phyloP scores from a whole-genome alignment of 2,329 filamentous ascomycete species.

The Aspergillus sp. region DNA sequence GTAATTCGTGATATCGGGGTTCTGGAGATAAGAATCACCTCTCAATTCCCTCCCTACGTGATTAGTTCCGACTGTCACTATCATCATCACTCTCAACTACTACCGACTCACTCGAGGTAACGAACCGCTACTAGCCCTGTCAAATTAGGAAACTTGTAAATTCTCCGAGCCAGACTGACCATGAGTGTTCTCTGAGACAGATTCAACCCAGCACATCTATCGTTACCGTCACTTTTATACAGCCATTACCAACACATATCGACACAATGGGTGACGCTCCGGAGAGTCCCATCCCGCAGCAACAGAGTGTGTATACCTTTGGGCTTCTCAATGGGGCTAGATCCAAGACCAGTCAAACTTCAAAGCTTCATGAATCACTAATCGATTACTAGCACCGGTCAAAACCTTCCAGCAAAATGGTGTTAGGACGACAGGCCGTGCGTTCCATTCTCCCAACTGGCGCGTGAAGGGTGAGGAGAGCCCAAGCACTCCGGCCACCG shows the following conservation, averaged over 20 bases:
- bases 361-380: constrained; percentile 12
- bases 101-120: constrained; percentile 1
- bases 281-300: constrained; percentile 26
- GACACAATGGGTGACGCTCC: constrained; percentile 29
- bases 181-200: not conserved
- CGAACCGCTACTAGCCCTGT: constrained; percentile 2
- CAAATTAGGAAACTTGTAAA: constrained; percentile 11
- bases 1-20: not conserved
- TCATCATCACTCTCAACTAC: not conserved
- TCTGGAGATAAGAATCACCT: no score
- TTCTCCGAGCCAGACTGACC: constrained; percentile 6
- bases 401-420: constrained; percentile 30
- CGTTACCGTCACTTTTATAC: not conserved
- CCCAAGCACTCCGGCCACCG: constrained; percentile 26
- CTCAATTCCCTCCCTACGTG: not conserved
- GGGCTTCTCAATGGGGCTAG: constrained; percentile 15
- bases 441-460: constrained; percentile 42
- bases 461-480: constrained; percentile 38
- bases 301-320: constrained; percentile 31
- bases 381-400: constrained; percentile 26
- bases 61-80: not conserved
- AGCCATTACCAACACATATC: not conserved
- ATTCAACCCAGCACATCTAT: not conserved
- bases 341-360: constrained; percentile 10
- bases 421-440: constrained; percentile 34